Conservation (phyloP, 108 stramenopile species). For the Mediolabrus comicus region DNA sequence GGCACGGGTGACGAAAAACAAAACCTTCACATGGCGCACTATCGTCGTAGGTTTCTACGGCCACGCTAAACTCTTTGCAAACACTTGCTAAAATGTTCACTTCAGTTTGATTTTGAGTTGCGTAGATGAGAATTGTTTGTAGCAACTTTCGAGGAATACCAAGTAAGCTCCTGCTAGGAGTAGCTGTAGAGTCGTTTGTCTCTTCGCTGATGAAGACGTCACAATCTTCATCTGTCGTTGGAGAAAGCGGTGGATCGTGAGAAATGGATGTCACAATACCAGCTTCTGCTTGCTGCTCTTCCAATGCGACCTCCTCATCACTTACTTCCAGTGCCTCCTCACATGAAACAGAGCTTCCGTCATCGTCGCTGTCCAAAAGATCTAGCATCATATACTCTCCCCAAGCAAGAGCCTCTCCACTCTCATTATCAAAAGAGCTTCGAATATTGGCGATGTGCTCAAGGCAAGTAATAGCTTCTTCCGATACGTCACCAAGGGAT, state of each 20-base stretch:
- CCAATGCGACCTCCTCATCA: neutral
- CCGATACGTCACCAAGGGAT: neutral
- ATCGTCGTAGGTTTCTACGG: neutral
- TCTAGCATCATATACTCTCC: neutral
- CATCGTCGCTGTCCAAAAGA: neutral
- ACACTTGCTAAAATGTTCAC: neutral
- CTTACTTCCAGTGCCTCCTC: neutral
- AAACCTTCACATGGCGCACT: too few relatives aligned
- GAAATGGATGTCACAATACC: too few relatives aligned
- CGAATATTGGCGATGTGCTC: neutral
- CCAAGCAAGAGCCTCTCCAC: neutral
- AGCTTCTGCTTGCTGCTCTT: conserved; percentile 10
- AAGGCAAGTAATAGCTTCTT: neutral
- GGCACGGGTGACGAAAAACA: too few relatives aligned
- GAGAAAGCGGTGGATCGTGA: too few relatives aligned
- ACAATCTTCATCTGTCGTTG: too few relatives aligned
- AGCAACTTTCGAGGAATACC: neutral
- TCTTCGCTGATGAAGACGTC: too few relatives aligned
- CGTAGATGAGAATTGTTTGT: neutral
- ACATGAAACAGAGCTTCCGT: neutral
- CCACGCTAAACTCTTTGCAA: neutral
- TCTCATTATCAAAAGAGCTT: neutral
- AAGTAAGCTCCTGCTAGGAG: too few relatives aligned
- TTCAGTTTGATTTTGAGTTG: neutral
- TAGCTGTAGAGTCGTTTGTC: too few relatives aligned